Conservation (phyloP, 352 stramenopile genomes). For the Thraustochytrium striatum region DNA sequence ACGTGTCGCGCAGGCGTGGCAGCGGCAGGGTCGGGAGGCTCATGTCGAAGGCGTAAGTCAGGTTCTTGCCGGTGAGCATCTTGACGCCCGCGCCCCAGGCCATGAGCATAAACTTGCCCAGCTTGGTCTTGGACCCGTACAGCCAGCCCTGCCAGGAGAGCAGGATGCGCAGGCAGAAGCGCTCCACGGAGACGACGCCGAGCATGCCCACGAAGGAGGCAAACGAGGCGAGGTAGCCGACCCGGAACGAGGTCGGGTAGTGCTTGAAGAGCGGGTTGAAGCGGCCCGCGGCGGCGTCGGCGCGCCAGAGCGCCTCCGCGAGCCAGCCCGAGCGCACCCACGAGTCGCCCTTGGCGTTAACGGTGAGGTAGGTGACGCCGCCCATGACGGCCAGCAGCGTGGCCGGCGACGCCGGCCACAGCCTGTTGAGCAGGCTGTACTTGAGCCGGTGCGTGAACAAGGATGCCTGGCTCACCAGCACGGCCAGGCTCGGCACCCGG, state of each 20-base stretch:
- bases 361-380: conserved; percentile 32
- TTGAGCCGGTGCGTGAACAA: conserved; percentile 28
- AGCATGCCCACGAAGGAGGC: conserved; percentile 71
- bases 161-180: conserved; percentile 70
- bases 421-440: conserved; percentile 39
- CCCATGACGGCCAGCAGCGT: conserved; percentile 46
- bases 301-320: conserved; percentile 69
- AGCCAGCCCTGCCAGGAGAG: conserved; percentile 79
- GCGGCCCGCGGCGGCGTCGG: background rate
- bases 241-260: conserved; percentile 67
- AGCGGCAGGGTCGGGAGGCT: conserved; percentile 83
- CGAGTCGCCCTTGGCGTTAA: conserved; percentile 59
- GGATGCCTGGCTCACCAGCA: background rate
- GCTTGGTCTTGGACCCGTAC: conserved; percentile 68
- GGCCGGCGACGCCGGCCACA: conserved; percentile 37
- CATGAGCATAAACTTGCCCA: conserved; percentile 63
- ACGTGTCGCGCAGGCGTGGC: conserved; percentile 82
- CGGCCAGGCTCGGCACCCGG: conserved; percentile 1
- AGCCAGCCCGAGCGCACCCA: conserved; percentile 73
- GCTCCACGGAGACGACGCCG: conserved; percentile 74
- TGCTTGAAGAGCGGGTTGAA: conserved; percentile 62
- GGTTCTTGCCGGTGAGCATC: conserved; percentile 70
- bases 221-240: conserved; percentile 75
- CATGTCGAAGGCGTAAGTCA: conserved; percentile 83
- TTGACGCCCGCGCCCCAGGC: conserved; percentile 72